Evolutionary conservation across 306 rosid species (phyloP).

Genomic region (Cyamopsis tetragonoloba): DNA sequence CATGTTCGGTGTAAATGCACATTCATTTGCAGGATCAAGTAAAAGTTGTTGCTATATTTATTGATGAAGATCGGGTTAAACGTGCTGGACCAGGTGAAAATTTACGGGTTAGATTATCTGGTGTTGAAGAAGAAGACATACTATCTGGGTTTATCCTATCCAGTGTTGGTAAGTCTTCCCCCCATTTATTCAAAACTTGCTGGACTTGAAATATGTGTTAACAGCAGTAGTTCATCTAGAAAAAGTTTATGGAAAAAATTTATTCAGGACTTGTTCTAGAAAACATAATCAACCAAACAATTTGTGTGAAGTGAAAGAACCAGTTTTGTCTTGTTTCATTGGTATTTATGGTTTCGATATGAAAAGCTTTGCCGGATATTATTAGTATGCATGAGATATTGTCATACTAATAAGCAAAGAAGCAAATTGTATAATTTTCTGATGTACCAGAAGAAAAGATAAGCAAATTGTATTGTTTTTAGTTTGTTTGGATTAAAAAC

Average conservation of each 20-base stretch:
- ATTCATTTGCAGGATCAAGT: conserved; percentile 61
- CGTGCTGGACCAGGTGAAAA: conserved; percentile 99
- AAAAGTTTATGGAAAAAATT: neutral
- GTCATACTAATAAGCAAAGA: neutral
- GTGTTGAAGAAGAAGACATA: conserved; percentile 85
- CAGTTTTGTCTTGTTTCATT: neutral
- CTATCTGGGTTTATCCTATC: conserved; percentile 75
- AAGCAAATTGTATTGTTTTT: neutral
- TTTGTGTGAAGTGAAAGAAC: neutral
- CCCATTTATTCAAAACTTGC: neutral
- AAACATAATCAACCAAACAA: neutral
- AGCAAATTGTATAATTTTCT: neutral
- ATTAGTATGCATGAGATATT: neutral
- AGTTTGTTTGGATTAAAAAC: neutral
- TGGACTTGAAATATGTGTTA: conserved; percentile 3
- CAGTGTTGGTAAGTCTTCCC: conserved; percentile 57
- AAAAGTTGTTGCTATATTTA: conserved; percentile 59
- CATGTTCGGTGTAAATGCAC: too few species aligned
- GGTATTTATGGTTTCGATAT: conserved; percentile 10
- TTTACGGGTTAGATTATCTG: conserved; percentile 78
- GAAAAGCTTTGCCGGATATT: neutral
- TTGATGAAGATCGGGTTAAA: conserved; percentile 69
- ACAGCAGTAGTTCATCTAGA: neutral
- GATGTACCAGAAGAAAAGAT: too few species aligned
- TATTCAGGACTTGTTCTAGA: neutral